Conservation (phyloP, 2,329 filamentous ascomycete species). For the Fragosphaeria purpurea region DNA sequence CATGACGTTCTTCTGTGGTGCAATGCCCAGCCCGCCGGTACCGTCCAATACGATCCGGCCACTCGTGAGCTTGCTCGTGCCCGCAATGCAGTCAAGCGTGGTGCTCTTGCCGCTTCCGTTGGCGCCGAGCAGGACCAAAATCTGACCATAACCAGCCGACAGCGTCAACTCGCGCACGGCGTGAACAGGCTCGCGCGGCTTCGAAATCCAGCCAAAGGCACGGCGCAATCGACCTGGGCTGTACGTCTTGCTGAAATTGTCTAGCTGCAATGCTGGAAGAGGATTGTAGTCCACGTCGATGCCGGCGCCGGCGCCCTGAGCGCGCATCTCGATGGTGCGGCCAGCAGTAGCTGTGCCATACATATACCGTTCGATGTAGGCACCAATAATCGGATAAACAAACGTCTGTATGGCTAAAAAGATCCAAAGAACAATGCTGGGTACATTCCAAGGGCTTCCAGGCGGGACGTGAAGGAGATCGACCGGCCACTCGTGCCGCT, state of each 20-base stretch:
- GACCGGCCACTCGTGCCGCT: slow-evolving; percentile 48
- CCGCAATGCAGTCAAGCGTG: slow-evolving; percentile 78
- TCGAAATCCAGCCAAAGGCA: slow-evolving; percentile 35
- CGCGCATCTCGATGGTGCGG: slow-evolving; percentile 37
- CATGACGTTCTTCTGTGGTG: slow-evolving; percentile 87
- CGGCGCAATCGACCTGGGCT: slow-evolving; percentile 51
- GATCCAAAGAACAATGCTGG: slow-evolving; percentile 68
- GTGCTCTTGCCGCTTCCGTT: slow-evolving; percentile 90
- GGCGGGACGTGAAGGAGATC: slow-evolving; percentile 56
- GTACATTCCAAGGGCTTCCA: slow-evolving; percentile 54
- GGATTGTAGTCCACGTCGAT: slow-evolving; percentile 11
- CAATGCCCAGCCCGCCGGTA: slow-evolving; percentile 71
- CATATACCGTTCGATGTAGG: slow-evolving; percentile 60
- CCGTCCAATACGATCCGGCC: slow-evolving; percentile 71
- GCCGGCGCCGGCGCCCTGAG: slow-evolving; percentile 19
- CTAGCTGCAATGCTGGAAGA: slow-evolving; percentile 54
- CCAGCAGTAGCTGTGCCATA: slow-evolving; percentile 64
- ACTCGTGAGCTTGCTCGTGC: slow-evolving; percentile 64
- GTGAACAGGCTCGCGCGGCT: slow-evolving; percentile 55
- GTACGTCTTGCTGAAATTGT: slow-evolving; percentile 71
- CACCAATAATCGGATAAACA: slow-evolving; percentile 65
- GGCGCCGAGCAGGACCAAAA: slow-evolving; percentile 75
- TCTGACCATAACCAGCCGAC: slow-evolving; percentile 65
- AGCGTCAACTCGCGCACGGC: slow-evolving; percentile 69
- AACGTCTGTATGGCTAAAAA: slow-evolving; percentile 71